Evolutionary conservation across 1,284 basidiomycete genomes (phyloP), one percentile per base, ranked within the genome.

Genomic region (Entoloma clypeatum): DNA sequence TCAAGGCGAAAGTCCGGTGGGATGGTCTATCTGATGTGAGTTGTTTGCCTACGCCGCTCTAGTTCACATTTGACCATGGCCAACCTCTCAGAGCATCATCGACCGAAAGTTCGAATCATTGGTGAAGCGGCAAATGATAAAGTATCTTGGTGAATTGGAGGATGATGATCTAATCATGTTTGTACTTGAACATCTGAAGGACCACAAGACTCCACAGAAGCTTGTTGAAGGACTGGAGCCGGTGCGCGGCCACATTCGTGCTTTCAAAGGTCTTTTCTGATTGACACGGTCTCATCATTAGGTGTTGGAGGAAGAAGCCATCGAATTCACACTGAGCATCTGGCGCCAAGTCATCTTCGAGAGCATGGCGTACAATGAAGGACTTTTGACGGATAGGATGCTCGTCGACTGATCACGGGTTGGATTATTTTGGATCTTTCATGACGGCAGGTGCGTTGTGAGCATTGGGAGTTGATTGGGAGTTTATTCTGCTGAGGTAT

Each of bases 281-380:
- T 22, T 32, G 8, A 4, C 5, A 25, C 32, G 28, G 18, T 22
- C 17, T 13, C 5, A 22, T 30, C 34, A 4, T 4, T 50, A 93
- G 91, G 88, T 93, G 4, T 69, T 94, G 14, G 89, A 90, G 56
- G 91, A 93, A 62, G 91, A 94, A 61, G 89, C 91, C 1, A 64
- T 70, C 23, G 80, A 87, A 45, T 76, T 92, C 44, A 73, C 79
- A n/a, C 62, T 82, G 48, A 74, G 72, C 48, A 71, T 94, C 28
- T 93, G 91, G 91, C 76, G 88, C 40, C 87, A 92, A 65, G 77
- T 93, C 50, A 85, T 89, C 38, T 93, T 93, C 61, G 91, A 94
- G 69, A 89, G 86, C 58, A 85, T 88, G 80, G 82, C 86, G 25
- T 90, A 90, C 58, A 81, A 80, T 46, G 87, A 90, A 64, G 86